Conservation (phyloP, 1,139 yeast genomes). For the Lodderomyces metapsilosis region DNA sequence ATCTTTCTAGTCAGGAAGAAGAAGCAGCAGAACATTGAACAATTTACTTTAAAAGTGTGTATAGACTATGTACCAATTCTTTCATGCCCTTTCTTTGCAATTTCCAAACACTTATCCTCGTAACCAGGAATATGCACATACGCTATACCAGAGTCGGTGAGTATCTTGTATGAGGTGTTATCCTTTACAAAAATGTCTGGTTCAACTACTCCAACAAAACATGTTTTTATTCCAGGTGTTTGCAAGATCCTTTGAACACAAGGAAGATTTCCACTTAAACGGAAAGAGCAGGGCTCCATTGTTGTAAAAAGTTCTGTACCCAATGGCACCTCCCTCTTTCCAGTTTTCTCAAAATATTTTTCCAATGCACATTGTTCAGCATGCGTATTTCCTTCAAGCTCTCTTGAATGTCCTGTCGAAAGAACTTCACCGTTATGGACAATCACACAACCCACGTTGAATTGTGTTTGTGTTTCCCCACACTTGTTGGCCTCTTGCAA, state of each 20-base stretch:
- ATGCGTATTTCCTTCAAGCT: conserved; percentile 92
- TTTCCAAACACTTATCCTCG: conserved; percentile 65
- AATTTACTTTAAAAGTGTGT: neutral
- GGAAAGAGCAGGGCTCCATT: conserved; percentile 94
- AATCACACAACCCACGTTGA: conserved; percentile 89
- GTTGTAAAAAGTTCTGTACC: conserved; percentile 90
- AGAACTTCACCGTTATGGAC: conserved; percentile 65
- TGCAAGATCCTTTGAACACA: conserved; percentile 77
- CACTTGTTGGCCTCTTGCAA: conserved; percentile 77
- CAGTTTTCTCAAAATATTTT: conserved; percentile 53
- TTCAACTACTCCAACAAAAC: conserved; percentile 90
- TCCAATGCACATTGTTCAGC: conserved; percentile 95
- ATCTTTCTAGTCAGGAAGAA: conserved; percentile 15
- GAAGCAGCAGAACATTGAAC: neutral
- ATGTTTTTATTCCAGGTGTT: conserved; percentile 51
- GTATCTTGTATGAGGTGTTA: conserved; percentile 60
- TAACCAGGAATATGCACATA: conserved; percentile 83
- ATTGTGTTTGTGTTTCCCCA: conserved; percentile 82
- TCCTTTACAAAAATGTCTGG: conserved; percentile 85
- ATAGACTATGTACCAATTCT: conserved; percentile 14
- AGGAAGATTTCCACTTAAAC: conserved; percentile 88
- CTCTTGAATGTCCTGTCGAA: conserved; percentile 85
- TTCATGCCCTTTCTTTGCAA: conserved; percentile 78
- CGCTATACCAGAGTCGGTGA: conserved; percentile 57
- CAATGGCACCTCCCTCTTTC: conserved; percentile 52